Conservation (phyloP, 257 asterid genomes). For the Solanum megistacrolobum region DNA sequence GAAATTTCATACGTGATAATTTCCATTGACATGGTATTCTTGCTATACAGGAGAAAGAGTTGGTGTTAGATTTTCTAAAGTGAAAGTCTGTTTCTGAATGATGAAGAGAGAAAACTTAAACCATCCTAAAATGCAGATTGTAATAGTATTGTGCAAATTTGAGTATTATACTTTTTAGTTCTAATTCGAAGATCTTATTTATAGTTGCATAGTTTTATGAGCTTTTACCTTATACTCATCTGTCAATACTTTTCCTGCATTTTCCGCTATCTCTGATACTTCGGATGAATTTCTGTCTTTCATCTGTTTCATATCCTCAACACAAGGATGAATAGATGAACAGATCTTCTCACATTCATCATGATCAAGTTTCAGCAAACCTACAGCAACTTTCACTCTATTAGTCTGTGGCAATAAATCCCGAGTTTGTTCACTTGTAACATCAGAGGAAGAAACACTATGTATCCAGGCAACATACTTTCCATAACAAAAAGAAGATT, state of each 20-base stretch:
- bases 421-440: background rate
- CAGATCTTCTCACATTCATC: conserved; percentile 21
- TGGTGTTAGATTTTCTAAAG: background rate
- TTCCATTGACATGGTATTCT: no score
- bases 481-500: conserved; percentile 9
- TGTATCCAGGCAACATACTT: conserved; percentile 10
- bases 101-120: background rate
- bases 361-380: conserved; percentile 20
- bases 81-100: background rate
- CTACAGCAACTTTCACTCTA: conserved; percentile 8
- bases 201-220: background rate
- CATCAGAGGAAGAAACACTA: background rate
- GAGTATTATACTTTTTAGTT: background rate
- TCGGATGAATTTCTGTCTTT: conserved; percentile 15
- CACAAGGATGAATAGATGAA: conserved; percentile 7
- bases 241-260: conserved; percentile 30
- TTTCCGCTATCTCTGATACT: conserved; percentile 25
- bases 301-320: conserved; percentile 14
- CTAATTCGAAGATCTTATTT: background rate
- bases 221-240: conserved; percentile 39
- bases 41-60: background rate
- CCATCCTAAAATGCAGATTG: background rate
- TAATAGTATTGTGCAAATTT: background rate
- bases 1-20: no score
- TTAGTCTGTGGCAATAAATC: background rate